These are phyloP conservation scores for Candida ulmi DNA, from an alignment of 805 yeast genomes.

Conservation along the genomic window DNA sequence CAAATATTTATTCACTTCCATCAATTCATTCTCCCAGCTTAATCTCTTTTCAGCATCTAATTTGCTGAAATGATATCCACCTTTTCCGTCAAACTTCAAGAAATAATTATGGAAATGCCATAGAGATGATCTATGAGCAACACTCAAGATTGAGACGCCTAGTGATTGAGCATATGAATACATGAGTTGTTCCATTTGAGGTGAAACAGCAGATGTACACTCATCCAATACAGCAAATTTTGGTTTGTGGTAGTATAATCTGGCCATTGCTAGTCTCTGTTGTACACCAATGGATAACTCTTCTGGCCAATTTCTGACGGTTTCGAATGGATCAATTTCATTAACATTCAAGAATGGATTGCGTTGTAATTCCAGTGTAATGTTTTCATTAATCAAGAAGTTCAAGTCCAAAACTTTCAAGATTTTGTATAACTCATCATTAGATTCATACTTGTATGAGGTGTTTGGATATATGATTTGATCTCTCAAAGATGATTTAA, in stretches of 20 bases:
- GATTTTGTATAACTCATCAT: conserved; percentile 46
- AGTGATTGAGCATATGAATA: conserved; percentile 73
- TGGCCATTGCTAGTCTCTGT: conserved; percentile 88
- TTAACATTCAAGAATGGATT: conserved; percentile 25
- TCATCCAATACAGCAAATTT: conserved; percentile 93
- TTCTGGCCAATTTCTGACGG: conserved; percentile 79
- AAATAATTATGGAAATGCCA: conserved; percentile 89
- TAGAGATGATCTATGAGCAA: conserved; percentile 85
- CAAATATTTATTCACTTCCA: conserved; percentile 60
- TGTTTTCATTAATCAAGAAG: conserved; percentile 45
- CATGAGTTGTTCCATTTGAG: conserved; percentile 86
- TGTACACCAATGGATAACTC: conserved; percentile 88
- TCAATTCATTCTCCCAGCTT: conserved; percentile 70
- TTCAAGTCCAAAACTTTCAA: conserved; percentile 53
- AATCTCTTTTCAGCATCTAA: conserved; percentile 73
- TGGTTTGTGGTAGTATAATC: conserved; percentile 86
- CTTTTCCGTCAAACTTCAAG: conserved; percentile 82
- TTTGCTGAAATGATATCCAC: conserved; percentile 54
- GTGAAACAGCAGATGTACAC: conserved; percentile 91
- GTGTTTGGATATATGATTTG: conserved; percentile 88
- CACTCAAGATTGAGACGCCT: conserved; percentile 80
- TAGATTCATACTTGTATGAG: conserved; percentile 40
- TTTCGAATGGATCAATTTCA: conserved; percentile 49
- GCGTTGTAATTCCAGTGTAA: conserved; percentile 29
- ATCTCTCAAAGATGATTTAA: conserved; percentile 62